phyloP scores from a whole-genome alignment of 2,329 filamentous ascomycete genomes.

The Ustulina deusta region DNA sequence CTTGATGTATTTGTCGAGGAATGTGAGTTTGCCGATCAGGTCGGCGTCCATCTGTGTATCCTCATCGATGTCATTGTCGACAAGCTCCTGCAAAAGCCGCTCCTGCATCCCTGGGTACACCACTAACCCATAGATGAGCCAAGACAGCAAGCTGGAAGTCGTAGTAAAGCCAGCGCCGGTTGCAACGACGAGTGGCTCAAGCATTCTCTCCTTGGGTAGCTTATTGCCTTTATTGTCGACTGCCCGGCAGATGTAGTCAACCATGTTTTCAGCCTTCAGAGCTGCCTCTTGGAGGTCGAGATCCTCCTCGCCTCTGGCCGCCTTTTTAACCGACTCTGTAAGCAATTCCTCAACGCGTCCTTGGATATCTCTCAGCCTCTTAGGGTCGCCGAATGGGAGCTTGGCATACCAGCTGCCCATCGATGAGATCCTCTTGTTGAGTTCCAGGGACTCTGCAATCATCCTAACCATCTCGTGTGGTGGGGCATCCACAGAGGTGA shows the following conservation, averaged over 20 bases:
- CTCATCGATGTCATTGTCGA: constrained; percentile 61
- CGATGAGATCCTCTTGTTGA: constrained; percentile 70
- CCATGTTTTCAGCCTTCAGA: constrained; percentile 59
- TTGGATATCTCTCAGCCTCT: constrained; percentile 54
- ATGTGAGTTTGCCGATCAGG: constrained; percentile 60
- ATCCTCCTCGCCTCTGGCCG: constrained; percentile 55
- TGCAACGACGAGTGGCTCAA: constrained; percentile 60
- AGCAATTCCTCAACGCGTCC: constrained; percentile 54
- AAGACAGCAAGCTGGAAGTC: constrained; percentile 68
- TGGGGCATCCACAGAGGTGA: constrained; percentile 58
- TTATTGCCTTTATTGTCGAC: constrained; percentile 66
- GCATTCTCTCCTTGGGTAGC: constrained; percentile 59
- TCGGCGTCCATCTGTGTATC: constrained; percentile 61
- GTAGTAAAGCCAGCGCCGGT: constrained; percentile 72
- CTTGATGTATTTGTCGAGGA: constrained; percentile 70
- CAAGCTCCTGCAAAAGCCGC: constrained; percentile 67
- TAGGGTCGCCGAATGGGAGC: constrained; percentile 69
- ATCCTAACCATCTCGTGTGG: constrained; percentile 63
- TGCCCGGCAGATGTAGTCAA: constrained; percentile 65
- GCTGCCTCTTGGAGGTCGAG: constrained; percentile 62
- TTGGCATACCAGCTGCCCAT: constrained; percentile 67
- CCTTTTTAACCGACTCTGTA: constrained; percentile 54
- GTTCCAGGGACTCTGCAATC: constrained; percentile 63
- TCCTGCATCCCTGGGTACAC: constrained; percentile 68
- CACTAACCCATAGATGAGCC: constrained; percentile 67